Conservation (phyloP, 2,329 filamentous ascomycete species). For the Ceratocystis cubensis region DNA sequence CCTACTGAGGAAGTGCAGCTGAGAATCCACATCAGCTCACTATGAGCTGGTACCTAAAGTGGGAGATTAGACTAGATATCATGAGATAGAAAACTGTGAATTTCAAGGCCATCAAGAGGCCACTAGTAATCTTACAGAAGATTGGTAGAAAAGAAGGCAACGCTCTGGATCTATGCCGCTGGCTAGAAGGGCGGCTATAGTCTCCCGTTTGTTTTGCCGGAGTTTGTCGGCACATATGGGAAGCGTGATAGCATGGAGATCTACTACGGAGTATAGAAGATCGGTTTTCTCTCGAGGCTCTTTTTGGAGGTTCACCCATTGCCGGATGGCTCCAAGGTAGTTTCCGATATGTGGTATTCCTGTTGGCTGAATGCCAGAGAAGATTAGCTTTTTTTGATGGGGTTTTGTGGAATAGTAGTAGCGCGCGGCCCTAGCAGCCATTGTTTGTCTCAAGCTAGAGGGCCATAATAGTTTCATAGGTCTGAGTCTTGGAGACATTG, state of each 20-base stretch:
- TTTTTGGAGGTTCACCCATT: slow-evolving; percentile 76
- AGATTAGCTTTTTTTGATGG: slow-evolving; percentile 43
- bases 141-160: slow-evolving; percentile 73
- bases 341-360: slow-evolving; percentile 90
- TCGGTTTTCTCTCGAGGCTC: slow-evolving; percentile 42
- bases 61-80: neutral
- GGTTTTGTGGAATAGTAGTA: slow-evolving; percentile 15
- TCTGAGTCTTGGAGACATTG: neutral
- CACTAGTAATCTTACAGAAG: slow-evolving; percentile 38
- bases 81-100: neutral
- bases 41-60: slow-evolving; percentile 58
- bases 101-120: neutral
- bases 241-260: slow-evolving; percentile 83
- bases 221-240: slow-evolving; percentile 53
- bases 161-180: slow-evolving; percentile 69
- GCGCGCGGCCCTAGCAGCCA: neutral
- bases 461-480: neutral
- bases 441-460: neutral
- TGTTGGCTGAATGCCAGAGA: slow-evolving; percentile 95
- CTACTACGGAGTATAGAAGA: slow-evolving; percentile 77
- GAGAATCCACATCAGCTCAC: slow-evolving; percentile 94
- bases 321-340: slow-evolving; percentile 76
- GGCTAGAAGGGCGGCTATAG: slow-evolving; percentile 68
- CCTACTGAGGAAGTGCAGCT: slow-evolving; percentile 85
- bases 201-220: slow-evolving; percentile 54